Evolutionary conservation across 441 rosid genomes (phyloP).

Genomic region (Biscutella laevigata): DNA sequence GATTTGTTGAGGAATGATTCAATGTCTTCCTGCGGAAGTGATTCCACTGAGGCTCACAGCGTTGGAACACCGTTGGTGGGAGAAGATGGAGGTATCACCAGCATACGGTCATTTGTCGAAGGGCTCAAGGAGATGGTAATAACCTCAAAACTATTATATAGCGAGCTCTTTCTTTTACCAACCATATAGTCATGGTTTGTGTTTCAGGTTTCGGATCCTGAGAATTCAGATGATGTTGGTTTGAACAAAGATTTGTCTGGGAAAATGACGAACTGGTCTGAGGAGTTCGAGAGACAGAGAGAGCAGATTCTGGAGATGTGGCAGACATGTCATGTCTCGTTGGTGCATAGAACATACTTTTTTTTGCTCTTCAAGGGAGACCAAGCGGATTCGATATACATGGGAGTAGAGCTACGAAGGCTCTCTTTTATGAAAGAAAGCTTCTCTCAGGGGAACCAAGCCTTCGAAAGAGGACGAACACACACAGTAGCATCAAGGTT

Average conservation of each 20-base stretch:
- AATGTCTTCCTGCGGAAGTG: slow-evolving; percentile 67
- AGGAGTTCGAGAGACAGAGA: slow-evolving; percentile 50
- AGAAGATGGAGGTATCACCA: slow-evolving; percentile 62
- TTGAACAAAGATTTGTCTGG: slow-evolving; percentile 32
- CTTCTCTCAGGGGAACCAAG: slow-evolving; percentile 45
- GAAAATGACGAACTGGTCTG: slow-evolving; percentile 39
- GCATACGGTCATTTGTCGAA: slow-evolving; percentile 61
- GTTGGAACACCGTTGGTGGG: slow-evolving; percentile 37
- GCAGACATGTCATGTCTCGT: slow-evolving; percentile 68
- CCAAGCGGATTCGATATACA: slow-evolving; percentile 63
- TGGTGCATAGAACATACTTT: slow-evolving; percentile 92
- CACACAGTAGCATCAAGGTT: slow-evolving; percentile 68
- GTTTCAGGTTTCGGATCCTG: slow-evolving; percentile 31
- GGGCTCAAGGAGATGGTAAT: slow-evolving; percentile 73
- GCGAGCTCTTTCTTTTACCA: slow-evolving; percentile 15
- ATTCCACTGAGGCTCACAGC: slow-evolving; percentile 39
- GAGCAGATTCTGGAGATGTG: slow-evolving; percentile 60
- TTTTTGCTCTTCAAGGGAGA: slow-evolving; percentile 81
- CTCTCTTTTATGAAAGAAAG: slow-evolving; percentile 73
- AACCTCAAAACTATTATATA: slow-evolving; percentile 9
- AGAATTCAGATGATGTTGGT: slow-evolving; percentile 43
- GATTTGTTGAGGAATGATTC: slow-evolving; percentile 60
- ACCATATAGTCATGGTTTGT: background rate
- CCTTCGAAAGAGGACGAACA: slow-evolving; percentile 40
- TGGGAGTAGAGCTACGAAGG: slow-evolving; percentile 82